These are phyloP conservation scores for Lepidium sativum DNA, from an alignment of 345 rosid genomes.

Conservation along the genomic window DNA sequence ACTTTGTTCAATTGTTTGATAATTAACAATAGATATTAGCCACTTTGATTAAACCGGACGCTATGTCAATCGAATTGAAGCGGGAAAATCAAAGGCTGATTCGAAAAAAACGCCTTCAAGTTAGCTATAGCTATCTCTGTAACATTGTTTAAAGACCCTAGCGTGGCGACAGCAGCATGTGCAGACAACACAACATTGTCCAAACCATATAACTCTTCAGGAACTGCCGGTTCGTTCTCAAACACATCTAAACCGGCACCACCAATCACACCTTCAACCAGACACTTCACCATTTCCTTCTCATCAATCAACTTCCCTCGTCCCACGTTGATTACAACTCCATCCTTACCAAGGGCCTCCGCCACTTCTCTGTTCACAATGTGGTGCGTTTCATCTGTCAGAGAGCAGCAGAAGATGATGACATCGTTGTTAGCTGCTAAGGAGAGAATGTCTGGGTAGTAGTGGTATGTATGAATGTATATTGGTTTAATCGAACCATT, in stretches of 20 bases:
- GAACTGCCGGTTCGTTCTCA: conserved; percentile 62
- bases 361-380: conserved; percentile 24
- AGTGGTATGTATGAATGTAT: no score
- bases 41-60: background rate
- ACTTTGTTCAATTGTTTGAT: background rate
- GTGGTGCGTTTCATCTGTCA: conserved; percentile 15
- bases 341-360: conserved; percentile 23
- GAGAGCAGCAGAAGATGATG: conserved; percentile 18
- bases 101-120: conserved; percentile 58
- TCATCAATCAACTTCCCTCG: conserved; percentile 25
- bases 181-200: conserved; percentile 79
- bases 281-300: conserved; percentile 47
- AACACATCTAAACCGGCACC: conserved; percentile 85
- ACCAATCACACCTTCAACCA: conserved; percentile 51
- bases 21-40: background rate
- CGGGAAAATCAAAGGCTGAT: conserved; percentile 40
- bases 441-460: conserved; percentile 16
- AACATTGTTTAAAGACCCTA: conserved; percentile 37
- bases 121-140: conserved; percentile 36
- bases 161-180: conserved; percentile 43
- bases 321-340: conserved; percentile 26
- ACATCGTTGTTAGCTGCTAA: conserved; percentile 21
- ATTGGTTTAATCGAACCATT: no score
- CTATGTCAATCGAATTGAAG: conserved; percentile 13
- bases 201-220: conserved; percentile 37